These are phyloP conservation scores for Scutellospora calospora DNA, from an alignment of 371 early-diverging fungal genomes.

Conservation along the genomic window DNA sequence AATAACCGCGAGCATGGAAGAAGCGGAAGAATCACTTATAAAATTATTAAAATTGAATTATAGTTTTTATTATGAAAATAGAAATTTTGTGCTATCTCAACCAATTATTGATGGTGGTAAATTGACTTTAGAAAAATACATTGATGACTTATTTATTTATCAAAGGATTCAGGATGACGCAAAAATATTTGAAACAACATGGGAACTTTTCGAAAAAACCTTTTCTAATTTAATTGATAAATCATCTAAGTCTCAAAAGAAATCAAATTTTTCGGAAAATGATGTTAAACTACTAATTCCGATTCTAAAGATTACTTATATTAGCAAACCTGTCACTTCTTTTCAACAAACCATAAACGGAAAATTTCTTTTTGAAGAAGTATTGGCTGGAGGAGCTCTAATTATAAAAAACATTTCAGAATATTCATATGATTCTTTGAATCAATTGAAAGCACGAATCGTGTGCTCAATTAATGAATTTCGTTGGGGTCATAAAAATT, in stretches of 20 bases:
- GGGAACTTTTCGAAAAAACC: background rate
- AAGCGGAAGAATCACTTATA: background rate
- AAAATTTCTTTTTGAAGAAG: background rate
- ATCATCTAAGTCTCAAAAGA: background rate
- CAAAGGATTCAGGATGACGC: background rate
- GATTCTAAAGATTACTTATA: background rate
- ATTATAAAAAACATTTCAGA: background rate
- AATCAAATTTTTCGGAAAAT: background rate
- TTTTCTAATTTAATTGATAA: too few relatives aligned
- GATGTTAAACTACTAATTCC: background rate
- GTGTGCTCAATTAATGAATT: background rate
- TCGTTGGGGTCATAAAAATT: background rate
- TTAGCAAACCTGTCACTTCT: too few relatives aligned
- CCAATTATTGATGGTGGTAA: background rate
- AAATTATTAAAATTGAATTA: background rate
- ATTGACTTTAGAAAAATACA: background rate
- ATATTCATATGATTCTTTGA: background rate
- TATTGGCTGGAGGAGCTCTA: background rate
- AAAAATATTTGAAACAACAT: background rate
- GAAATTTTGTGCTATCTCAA: background rate
- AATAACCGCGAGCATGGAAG: background rate
- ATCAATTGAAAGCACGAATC: constrained; percentile 1
- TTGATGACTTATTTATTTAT: background rate
- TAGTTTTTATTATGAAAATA: background rate
- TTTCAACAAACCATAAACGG: background rate